Conservation (phyloP, 1,284 basidiomycete genomes). For the Malassezia sp. region DNA sequence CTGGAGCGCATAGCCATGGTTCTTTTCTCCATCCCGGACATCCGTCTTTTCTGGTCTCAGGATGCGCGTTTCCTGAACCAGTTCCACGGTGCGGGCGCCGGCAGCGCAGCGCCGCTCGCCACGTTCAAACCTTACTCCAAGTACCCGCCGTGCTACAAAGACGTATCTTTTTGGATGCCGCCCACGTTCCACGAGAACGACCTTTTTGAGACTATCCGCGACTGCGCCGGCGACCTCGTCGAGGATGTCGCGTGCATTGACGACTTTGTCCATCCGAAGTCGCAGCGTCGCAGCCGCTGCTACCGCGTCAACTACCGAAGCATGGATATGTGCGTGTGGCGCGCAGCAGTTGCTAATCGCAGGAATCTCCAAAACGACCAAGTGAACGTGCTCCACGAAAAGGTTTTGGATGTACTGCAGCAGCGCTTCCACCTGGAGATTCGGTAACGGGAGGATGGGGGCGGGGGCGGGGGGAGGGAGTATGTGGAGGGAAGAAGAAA, state of each 20-base stretch:
- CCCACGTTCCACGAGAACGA: conserved; percentile 76
- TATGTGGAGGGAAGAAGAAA: too few relatives aligned
- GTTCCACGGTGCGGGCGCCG: conserved; percentile 50
- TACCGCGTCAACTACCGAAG: conserved; percentile 90
- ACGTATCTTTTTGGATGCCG: conserved; percentile 55
- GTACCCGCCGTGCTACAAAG: conserved; percentile 45
- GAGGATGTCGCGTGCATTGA: conserved; percentile 87
- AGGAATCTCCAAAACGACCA: conserved; percentile 83
- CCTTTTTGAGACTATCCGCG: conserved; percentile 85
- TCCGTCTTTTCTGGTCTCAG: conserved; percentile 94
- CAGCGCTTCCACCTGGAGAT: conserved; percentile 47
- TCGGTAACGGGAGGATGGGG: conserved; percentile 13
- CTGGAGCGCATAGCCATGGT: conserved; percentile 98
- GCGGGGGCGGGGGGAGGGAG: too few relatives aligned
- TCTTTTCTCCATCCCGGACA: conserved; percentile 90
- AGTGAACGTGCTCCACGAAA: conserved; percentile 63
- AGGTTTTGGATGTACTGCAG: conserved; percentile 48
- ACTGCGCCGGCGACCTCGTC: conserved; percentile 77
- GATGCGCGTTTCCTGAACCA: conserved; percentile 80
- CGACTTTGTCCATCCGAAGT: conserved; percentile 81
- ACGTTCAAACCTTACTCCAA: conserved; percentile 44
- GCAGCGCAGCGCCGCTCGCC: conserved; percentile 55
- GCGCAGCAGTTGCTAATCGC: conserved; percentile 1
- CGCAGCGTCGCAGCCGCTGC: conserved; percentile 65
- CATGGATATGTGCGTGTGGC: conserved; percentile 67